Percentiles rank a stretch among this genome's conserved stretches.
phyloP scores from a whole-genome alignment of 2,329 filamentous ascomycete species.

The Teratosphaeria epicoccoides region DNA sequence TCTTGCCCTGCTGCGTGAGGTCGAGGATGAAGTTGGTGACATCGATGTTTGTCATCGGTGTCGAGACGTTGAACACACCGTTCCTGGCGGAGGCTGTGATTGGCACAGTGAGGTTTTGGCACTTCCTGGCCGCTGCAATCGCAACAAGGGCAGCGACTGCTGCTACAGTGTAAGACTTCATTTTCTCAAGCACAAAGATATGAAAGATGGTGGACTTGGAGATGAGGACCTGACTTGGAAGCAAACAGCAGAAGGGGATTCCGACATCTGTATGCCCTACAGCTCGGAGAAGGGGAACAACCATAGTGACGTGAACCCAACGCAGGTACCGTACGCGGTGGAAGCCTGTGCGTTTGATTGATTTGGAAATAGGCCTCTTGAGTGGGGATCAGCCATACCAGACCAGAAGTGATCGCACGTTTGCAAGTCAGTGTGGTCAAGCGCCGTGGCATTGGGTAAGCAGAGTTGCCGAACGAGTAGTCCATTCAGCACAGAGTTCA shows the following conservation, averaged over 20 bases:
- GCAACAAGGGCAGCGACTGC: conserved; percentile 15
- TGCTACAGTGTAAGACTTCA: conserved; percentile 17
- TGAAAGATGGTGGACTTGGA: background rate
- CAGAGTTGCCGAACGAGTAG: background rate
- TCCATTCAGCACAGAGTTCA: background rate
- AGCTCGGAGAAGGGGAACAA: background rate
- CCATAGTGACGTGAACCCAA: background rate
- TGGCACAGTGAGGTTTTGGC: conserved; percentile 45
- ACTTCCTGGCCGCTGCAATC: conserved; percentile 24
- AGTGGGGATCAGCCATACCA: background rate
- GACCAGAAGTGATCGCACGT: background rate
- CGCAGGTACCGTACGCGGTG: background rate
- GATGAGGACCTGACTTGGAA: too few species aligned
- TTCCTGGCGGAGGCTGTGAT: conserved; percentile 46
- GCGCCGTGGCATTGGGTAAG: background rate
- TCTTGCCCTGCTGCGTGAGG: conserved; percentile 39
- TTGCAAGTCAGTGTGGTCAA: background rate
- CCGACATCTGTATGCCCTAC: background rate
- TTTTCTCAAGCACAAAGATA: conserved; percentile 2
- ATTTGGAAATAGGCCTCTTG: background rate
- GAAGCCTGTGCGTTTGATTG: background rate
- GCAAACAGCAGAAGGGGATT: background rate
- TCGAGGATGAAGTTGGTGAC: conserved; percentile 46
- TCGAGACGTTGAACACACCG: conserved; percentile 41
- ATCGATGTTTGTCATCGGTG: conserved; percentile 41